phyloP scores from a whole-genome alignment of 768 basidiomycete genomes.

The Tricholoma bakamatsutake region DNA sequence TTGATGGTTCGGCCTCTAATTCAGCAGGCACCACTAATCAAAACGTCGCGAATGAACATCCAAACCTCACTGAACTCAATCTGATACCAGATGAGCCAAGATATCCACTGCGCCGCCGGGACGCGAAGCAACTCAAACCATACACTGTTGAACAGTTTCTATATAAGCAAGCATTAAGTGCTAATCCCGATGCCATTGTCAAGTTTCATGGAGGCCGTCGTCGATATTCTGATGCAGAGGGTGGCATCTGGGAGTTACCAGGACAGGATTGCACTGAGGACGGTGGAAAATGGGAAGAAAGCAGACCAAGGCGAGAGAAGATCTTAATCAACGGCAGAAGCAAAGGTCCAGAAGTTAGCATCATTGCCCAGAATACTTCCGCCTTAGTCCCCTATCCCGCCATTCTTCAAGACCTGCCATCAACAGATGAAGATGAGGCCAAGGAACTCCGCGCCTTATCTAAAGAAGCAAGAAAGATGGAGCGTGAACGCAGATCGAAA shows the following conservation, averaged over 20 bases:
- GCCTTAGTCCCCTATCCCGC: slow-evolving; percentile 25
- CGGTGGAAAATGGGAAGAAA: slow-evolving; percentile 13
- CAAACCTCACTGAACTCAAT: neutral
- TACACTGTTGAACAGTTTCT: slow-evolving; percentile 48
- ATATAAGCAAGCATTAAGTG: slow-evolving; percentile 47
- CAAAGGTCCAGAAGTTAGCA: neutral
- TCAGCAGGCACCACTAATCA: neutral
- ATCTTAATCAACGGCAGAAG: neutral
- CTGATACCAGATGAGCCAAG: slow-evolving; percentile 21
- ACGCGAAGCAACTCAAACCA: slow-evolving; percentile 52
- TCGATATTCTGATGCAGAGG: slow-evolving; percentile 20
- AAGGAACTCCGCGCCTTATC: slow-evolving; percentile 23
- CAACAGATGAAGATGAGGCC: slow-evolving; percentile 38
- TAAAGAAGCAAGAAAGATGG: slow-evolving; percentile 26
- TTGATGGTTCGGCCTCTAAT: neutral
- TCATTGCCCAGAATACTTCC: neutral
- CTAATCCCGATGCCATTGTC: slow-evolving; percentile 65
- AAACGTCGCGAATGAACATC: neutral
- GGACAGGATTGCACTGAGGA: slow-evolving; percentile 17
- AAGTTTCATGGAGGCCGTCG: slow-evolving; percentile 27
- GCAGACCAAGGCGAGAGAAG: slow-evolving; percentile 9
- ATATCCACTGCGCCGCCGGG: slow-evolving; percentile 53
- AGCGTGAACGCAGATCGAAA: slow-evolving; percentile 12
- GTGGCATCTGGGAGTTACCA: slow-evolving; percentile 27
- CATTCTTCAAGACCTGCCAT: slow-evolving; percentile 29